Base-by-base conservation (phyloP, 2,329 filamentous ascomycete genomes). In the Neoascochyta sp. region DNA sequence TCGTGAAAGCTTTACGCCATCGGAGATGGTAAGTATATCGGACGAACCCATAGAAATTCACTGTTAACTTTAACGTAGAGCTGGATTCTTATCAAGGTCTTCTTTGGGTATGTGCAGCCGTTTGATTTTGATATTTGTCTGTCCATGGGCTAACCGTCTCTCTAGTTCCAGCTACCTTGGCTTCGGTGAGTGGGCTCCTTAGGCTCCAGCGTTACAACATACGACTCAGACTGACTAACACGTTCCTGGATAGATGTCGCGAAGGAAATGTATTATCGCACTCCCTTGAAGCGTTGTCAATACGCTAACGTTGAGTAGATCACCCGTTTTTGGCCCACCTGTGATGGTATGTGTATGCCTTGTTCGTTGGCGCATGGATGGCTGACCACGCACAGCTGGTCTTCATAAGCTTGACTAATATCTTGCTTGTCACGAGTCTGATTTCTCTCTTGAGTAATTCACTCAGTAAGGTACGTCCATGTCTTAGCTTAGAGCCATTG, bases 401-500 rank as follows among this genome's bases (percentile, higher is more conserved):
- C 27, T 90, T 90, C 62, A 76, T 90, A 41, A 83, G 75, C 14
- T 69, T 90, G 52, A 86, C 83, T 23, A 84, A 84, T 35, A 86
- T 90, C 47, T 69, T 92, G 6, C 72, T 92, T 17, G 83, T 86
- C 64, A 86, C 85, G 27, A 85, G 81, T 12, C 66, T 89, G 43
- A 88, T 86, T 20, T 82, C 81, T 70, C 80, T 88, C 66, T 70
- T 89, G 35, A 84, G 80, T 51, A 87, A 86, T 66, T 85, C 78
- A 55, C 81, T 88, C 33, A 70, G 67, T 48, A 75, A 72, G 67
- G 74, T 70, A 65, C 58, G 65, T 50, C 12, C 25, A 10, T 15
- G 20, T 21, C 19, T n/a, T 9, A 29, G 32, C 39, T 43, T n/a
- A n/a, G n/a, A n/a, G n/a, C 32, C 25, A 36, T 49, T 50, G 42